Conservation (phyloP, 352 stramenopile genomes). For the Phytophthora rubi region DNA sequence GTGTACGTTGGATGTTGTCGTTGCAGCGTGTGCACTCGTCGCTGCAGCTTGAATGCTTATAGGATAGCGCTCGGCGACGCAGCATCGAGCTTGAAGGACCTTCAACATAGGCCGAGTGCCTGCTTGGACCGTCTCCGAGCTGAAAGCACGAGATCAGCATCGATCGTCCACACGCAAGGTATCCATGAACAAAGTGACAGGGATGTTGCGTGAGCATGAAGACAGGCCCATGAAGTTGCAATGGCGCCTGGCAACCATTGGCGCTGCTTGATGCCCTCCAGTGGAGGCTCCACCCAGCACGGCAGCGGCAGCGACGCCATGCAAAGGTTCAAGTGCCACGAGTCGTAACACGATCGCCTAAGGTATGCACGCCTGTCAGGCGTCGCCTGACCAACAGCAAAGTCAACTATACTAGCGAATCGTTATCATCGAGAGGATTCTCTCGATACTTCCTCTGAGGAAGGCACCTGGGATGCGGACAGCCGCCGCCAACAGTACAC, state of each 20-base stretch:
- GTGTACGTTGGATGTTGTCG: constrained; percentile 2
- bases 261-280: not conserved
- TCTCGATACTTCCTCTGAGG: too few species aligned
- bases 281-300: not conserved
- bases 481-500: not conserved
- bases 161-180: constrained; percentile 26
- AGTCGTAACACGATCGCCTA: not conserved
- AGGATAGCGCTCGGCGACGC: too few species aligned
- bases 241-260: not conserved
- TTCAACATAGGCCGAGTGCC: constrained; percentile 10
- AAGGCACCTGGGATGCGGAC: not conserved
- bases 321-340: not conserved
- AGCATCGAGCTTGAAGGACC: constrained; percentile 1
- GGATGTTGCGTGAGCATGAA: constrained; percentile 4
- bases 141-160: constrained; percentile 19
- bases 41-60: constrained; percentile 8
- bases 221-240: not conserved
- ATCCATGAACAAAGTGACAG: constrained; percentile 18
- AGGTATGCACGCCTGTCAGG: not conserved
- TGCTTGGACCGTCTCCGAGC: constrained; percentile 6
- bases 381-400: not conserved
- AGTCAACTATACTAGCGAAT: not conserved
- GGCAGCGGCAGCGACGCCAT: not conserved
- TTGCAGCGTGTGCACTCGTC: not conserved
- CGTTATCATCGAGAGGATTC: too few species aligned